Evolutionary conservation across 306 rosid species (phyloP).

Genomic region (Parietaria judaica): DNA sequence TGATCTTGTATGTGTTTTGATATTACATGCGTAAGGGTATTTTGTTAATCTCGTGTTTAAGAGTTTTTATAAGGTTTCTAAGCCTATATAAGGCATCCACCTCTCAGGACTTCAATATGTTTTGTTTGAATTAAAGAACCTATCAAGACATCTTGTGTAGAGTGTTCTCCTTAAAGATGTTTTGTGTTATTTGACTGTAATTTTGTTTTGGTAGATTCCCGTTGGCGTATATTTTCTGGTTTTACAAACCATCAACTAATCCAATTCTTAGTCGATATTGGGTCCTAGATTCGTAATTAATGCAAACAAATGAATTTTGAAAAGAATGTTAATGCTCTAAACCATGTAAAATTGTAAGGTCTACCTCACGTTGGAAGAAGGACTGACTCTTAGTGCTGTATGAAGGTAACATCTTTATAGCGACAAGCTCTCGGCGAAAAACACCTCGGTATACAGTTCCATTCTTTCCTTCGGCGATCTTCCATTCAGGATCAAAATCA

Average conservation of each 20-base stretch:
- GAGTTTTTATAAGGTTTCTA: no score
- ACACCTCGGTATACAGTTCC: slow-evolving; percentile 82
- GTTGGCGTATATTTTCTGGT: no score
- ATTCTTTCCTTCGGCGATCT: slow-evolving; percentile 77
- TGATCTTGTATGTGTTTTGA: not conserved
- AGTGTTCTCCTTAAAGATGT: no score
- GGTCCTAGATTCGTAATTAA: not conserved
- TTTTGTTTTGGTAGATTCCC: no score
- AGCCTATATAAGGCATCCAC: no score
- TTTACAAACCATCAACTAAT: not conserved
- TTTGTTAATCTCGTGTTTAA: no score
- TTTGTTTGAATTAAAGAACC: no score
- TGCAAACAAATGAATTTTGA: not conserved
- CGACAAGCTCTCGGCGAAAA: slow-evolving; percentile 73
- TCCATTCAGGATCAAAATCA: slow-evolving; percentile 84
- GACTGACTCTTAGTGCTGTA: slow-evolving; percentile 62
- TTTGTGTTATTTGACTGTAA: no score
- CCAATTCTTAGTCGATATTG: not conserved
- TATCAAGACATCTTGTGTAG: no score
- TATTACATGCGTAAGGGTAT: no score
- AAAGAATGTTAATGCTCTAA: not conserved
- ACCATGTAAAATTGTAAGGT: not conserved
- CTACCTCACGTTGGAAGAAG: slow-evolving; percentile 68
- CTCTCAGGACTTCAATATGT: no score
- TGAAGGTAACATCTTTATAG: slow-evolving; percentile 87